Evolutionary conservation across 306 rosid species (phyloP), one percentile per base, ranked within the genome.

Genomic region (Elaeagnus macrophylla): DNA sequence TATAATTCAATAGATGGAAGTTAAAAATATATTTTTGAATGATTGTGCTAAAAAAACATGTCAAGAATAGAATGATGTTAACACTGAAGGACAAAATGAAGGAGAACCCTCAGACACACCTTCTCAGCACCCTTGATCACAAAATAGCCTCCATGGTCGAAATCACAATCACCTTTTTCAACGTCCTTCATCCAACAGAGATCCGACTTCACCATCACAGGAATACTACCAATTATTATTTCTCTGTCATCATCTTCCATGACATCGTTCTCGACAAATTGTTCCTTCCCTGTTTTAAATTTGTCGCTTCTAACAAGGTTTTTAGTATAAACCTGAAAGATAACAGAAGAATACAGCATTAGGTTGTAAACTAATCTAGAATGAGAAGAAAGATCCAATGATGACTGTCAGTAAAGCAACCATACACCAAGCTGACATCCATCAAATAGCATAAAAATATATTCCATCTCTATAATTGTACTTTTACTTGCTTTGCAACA

Each of bases 141-240:
- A 64, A 91, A 91, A 62, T 91, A 91, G 40, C 99, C 99, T 56
- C 99, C 99, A 46, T 73, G 82, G 57, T 91, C 99, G 70, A 80
- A 84, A 39, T 91, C 96, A 59, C 95, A 87, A 55, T 91, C 96
- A 56, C 67, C 74, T 65, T 82, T 87, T 56, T 84, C 83, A 0
- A 39, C 81, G 7, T 46, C 95, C 57, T 79, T 91, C 96, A 75
- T 82, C 89, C 93, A 84, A 55, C 99, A 91, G 11, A 91, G 59
- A 71, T 91, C 81, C 44, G 99, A 87, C 70, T 68, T 91, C 36
- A 91, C 96, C 99, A 91, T 91, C 35, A 91, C 91, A 51, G 99
- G 96, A 62, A 91, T 49, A 51, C 85, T 82, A 36, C 99, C 99
- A 18, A 87, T 71, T 12, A 73, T 68, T 5, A 84, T 63, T 32